Evolutionary conservation across 2,329 filamentous ascomycete species (phyloP).

Genomic region (Fusarium cicatricum): DNA sequence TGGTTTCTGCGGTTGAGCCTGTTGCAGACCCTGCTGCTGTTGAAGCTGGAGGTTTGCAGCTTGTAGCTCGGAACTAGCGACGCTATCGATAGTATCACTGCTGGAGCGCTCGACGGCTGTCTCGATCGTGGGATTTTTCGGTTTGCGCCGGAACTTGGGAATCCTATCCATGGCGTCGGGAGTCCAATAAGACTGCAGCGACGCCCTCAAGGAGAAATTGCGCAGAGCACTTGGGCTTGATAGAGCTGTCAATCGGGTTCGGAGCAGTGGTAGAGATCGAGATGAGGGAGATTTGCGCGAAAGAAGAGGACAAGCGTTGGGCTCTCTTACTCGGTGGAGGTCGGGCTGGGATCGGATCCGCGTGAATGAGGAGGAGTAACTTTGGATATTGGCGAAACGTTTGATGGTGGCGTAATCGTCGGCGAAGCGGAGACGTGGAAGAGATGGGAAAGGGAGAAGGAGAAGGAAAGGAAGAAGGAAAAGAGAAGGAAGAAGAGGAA

Average conservation of each 20-base stretch:
- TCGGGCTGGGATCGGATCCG: constrained; percentile 34
- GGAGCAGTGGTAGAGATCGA: constrained; percentile 19
- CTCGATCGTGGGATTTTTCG: constrained; percentile 54
- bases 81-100: constrained; percentile 41
- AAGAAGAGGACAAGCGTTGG: constrained; percentile 36
- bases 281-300: constrained; percentile 30
- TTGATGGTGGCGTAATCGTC: constrained; percentile 22
- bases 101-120: constrained; percentile 49
- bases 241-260: constrained; percentile 10
- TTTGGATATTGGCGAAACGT: constrained; percentile 14
- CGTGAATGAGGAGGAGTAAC: constrained; percentile 29
- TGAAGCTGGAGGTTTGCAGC: constrained; percentile 34
- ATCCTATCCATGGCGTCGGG: constrained; percentile 51
- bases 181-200: constrained; percentile 17
- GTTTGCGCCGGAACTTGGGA: constrained; percentile 54
- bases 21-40: constrained; percentile 26
- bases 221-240: constrained; percentile 24
- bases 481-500: constrained; percentile 2
- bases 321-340: constrained; percentile 33
- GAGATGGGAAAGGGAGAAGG: constrained; percentile 1
- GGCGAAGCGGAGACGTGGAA: constrained; percentile 6
- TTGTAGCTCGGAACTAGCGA: constrained; percentile 39
- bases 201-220: constrained; percentile 18
- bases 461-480: not conserved
- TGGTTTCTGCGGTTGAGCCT: constrained; percentile 26